phyloP scores from a whole-genome alignment of 2,329 filamentous ascomycete genomes.

The Sphaceloma murrayae region DNA sequence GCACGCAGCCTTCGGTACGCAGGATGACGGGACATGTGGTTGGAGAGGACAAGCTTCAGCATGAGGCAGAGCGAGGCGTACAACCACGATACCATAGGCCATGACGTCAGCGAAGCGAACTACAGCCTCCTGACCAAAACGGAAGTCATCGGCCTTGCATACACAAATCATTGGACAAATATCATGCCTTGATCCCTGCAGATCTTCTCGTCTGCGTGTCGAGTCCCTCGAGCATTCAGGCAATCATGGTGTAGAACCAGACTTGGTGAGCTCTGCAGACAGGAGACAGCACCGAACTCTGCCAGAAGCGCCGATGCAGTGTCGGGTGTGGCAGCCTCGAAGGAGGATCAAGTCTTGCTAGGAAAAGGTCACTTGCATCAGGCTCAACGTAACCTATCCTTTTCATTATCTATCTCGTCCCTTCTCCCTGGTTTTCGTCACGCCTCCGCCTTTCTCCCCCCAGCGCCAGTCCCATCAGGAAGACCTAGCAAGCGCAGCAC shows the following conservation, averaged over 20 bases:
- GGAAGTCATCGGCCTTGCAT: slow-evolving; percentile 8
- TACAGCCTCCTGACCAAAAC: slow-evolving; percentile 1
- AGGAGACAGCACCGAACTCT: not conserved
- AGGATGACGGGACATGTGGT: too few species aligned
- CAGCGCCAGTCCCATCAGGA: not conserved
- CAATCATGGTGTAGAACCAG: slow-evolving; percentile 9
- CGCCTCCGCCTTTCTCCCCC: not conserved
- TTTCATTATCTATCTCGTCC: not conserved
- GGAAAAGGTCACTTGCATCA: not conserved
- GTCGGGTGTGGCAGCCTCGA: slow-evolving; percentile 12
- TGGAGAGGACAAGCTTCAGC: too few species aligned
- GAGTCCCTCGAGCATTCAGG: too few species aligned
- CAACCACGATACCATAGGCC: too few species aligned
- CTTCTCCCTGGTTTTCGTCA: not conserved
- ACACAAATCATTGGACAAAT: too few species aligned
- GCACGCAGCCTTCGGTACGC: too few species aligned
- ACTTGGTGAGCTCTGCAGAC: not conserved
- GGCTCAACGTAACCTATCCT: not conserved
- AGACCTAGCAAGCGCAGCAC: not conserved
- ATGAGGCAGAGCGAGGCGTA: too few species aligned
- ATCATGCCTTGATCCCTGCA: slow-evolving; percentile 11
- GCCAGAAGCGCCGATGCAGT: not conserved
- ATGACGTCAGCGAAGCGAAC: not conserved
- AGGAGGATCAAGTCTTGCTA: not conserved
- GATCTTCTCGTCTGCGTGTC: too few species aligned